Base-by-base conservation (phyloP, 495 filamentous ascomycete genomes). In the Xylona heveae region DNA sequence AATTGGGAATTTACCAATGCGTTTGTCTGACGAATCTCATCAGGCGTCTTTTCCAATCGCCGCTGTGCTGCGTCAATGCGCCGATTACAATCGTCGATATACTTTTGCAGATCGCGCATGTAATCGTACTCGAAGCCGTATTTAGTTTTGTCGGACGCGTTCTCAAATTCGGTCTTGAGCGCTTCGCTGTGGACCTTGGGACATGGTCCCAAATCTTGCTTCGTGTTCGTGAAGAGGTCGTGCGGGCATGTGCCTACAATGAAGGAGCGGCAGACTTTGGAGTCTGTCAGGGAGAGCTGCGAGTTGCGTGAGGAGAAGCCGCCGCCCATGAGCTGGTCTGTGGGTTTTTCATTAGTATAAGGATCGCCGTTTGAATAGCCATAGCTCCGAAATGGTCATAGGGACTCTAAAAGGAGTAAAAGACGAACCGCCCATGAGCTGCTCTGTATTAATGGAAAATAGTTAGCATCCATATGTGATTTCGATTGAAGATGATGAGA, bases 191-290 rank as follows among this genome's bases (percentile, higher is more conserved):
- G 88, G 25, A 85, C 69, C 53, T 88, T 88, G 21, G 81, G 70
- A 45, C 88, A 99, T 0, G 71, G 71, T 13, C 88, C 88, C 19
- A 94, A 66, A 50, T 99, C 88, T 66, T 93, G 81, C 56, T 93
- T 95, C 24, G 88, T 99, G 58, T 99, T 99, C 38, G 84, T 95
- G 68, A 99, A 99, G 48, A 95, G 83, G 57, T 99, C 88, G 59
- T 94, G 85, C 4, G 88, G 88, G 50, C 88, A 99, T 24, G 78
- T 91, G 41, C 88, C 88, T 38, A 69, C 81, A 31, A 99, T 66
- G 55, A 83, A 94, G 35, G 82, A 92, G 33, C 82, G 80, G 59
- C 88, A 99, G 40, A 92, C 78, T 57, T 91, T 93, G 21, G 76
- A 61, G 54, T 99, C 90, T 28, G 78, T 88, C 40, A 95, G 74